phyloP scores from a whole-genome alignment of 495 filamentous ascomycete genomes.

The Xylaria castorea region DNA sequence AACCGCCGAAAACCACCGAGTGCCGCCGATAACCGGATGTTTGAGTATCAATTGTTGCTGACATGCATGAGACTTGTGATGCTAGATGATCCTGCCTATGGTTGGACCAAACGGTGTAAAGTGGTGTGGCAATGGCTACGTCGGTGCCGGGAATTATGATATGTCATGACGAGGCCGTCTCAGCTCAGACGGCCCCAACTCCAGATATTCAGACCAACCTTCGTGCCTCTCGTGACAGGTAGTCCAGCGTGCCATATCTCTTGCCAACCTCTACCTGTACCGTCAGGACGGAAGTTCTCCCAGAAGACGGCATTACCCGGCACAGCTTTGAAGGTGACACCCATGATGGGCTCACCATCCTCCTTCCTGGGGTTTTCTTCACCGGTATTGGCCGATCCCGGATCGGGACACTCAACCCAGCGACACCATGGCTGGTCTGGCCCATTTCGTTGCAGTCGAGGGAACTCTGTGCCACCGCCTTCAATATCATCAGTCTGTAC shows the following conservation, averaged over 20 bases:
- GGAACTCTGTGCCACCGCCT: constrained; percentile 56
- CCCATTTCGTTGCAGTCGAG: constrained; percentile 37
- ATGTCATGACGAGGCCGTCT: background rate
- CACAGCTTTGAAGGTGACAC: constrained; percentile 49
- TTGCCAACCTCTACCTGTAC: constrained; percentile 50
- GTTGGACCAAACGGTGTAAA: background rate
- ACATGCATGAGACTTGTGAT: constrained; percentile 21
- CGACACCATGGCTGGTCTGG: constrained; percentile 49
- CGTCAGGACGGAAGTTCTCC: constrained; percentile 57
- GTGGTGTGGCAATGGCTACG: background rate
- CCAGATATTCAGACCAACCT: constrained; percentile 58
- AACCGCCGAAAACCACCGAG: constrained; percentile 28
- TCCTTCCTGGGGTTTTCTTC: constrained; percentile 16
- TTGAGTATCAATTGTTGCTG: background rate
- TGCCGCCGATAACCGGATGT: constrained; percentile 22
- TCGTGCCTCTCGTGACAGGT: constrained; percentile 50
- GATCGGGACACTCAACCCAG: constrained; percentile 49
- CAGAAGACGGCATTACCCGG: constrained; percentile 58
- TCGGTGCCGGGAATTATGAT: background rate
- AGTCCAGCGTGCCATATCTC: constrained; percentile 59
- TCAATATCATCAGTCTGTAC: constrained; percentile 44
- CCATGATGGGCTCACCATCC: constrained; percentile 27
- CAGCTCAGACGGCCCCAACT: constrained; percentile 45
- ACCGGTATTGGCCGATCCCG: constrained; percentile 13
- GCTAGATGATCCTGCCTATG: background rate